These are phyloP conservation scores for Blastobotrys muscicola DNA, from an alignment of 805 yeast genomes.

Conservation along the genomic window DNA sequence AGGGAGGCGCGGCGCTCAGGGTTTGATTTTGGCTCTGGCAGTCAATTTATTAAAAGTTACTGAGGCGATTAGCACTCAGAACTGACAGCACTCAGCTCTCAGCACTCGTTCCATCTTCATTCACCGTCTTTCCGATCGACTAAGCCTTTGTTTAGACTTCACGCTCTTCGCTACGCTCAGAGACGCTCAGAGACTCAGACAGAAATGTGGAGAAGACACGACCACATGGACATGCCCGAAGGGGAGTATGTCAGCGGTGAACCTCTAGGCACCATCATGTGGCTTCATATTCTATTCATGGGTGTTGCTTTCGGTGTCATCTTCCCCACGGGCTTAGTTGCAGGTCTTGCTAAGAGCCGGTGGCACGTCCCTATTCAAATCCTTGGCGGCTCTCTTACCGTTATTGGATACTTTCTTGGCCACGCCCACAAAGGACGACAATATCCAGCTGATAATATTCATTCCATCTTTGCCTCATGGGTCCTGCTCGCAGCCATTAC, in stretches of 20 bases:
- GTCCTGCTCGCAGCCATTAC: constrained; percentile 24
- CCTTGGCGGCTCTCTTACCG: constrained; percentile 27
- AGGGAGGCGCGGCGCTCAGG: no score
- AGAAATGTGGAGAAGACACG: constrained; percentile 1
- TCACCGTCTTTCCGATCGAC: no score
- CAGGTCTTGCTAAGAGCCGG: constrained; percentile 29
- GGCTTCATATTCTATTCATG: constrained; percentile 29
- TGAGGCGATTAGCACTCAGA: no score
- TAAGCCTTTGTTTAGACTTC: no score
- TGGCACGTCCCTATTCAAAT: constrained; percentile 31
- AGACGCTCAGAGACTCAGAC: no score
- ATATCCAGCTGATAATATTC: constrained; percentile 26
- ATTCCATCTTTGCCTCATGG: constrained; percentile 28
- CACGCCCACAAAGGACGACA: constrained; percentile 31
- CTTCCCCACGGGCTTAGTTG: constrained; percentile 32
- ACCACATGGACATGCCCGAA: constrained; percentile 16
- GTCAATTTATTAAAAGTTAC: no score
- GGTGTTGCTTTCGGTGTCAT: constrained; percentile 30
- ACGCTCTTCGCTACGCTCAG: no score
- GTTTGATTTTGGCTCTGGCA: no score
- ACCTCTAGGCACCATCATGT: constrained; percentile 16
- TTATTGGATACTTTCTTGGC: constrained; percentile 31
- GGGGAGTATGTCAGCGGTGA: constrained; percentile 14
- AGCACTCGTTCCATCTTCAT: no score
- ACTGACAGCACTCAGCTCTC: no score